These are phyloP conservation scores for Ceratocystis smalleyi DNA, from an alignment of 2,329 filamentous ascomycete genomes.

Conservation along the genomic window DNA sequence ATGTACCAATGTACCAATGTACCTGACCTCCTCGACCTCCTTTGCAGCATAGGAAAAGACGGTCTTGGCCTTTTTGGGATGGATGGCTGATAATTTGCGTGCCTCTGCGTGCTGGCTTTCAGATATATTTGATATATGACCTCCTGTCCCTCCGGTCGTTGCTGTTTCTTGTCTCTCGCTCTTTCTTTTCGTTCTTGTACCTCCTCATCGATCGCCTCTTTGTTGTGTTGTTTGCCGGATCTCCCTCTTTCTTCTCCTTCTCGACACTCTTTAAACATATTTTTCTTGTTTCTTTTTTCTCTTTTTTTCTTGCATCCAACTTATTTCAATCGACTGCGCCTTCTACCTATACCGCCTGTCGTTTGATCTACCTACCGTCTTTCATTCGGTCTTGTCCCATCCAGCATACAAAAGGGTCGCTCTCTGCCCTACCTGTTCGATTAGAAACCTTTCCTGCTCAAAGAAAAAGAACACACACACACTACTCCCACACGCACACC, in stretches of 20 bases:
- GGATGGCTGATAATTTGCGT: background rate
- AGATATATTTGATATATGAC: conserved; percentile 5
- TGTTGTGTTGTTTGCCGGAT: conserved; percentile 3
- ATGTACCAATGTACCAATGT: background rate
- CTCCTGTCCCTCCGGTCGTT: background rate
- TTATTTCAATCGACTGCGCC: conserved; percentile 1
- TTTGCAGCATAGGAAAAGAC: too few species aligned
- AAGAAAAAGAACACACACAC: background rate
- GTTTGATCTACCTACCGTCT: conserved; percentile 14
- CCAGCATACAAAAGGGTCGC: conserved; percentile 6
- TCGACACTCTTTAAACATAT: conserved; percentile 10
- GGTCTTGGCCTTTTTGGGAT: too few species aligned
- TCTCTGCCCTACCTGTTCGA: background rate
- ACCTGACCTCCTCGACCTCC: background rate
- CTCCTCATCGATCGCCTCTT: conserved; percentile 13
- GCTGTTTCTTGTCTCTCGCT: conserved; percentile 13
- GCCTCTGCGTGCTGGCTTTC: background rate
- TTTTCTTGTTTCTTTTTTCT: conserved; percentile 3
- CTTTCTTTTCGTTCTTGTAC: conserved; percentile 13
- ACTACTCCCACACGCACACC: background rate
- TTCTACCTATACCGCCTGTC: conserved; percentile 1
- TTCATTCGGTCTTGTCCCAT: conserved; percentile 7
- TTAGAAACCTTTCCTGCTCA: background rate
- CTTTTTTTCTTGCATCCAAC: background rate
- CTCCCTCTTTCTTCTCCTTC: conserved; percentile 2